These are phyloP conservation scores for Fusarium pseudocircinatum DNA, from an alignment of 2,329 filamentous ascomycete genomes.

Conservation along the genomic window DNA sequence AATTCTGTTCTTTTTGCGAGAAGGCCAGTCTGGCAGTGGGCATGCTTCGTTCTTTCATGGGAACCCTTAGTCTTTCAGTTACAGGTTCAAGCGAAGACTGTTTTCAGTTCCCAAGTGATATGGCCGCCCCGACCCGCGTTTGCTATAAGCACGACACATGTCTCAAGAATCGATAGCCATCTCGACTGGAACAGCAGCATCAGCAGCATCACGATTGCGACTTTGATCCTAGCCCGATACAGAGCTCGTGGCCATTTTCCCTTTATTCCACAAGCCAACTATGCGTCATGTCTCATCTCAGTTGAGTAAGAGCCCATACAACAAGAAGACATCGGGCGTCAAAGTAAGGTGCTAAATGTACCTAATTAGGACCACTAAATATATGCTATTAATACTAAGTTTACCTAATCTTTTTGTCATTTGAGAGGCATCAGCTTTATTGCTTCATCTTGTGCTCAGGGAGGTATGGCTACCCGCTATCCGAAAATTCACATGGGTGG, in stretches of 20 bases:
- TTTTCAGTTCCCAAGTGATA: not conserved
- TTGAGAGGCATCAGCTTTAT: not conserved
- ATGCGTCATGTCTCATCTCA: not conserved
- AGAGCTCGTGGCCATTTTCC: not conserved
- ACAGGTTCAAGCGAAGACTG: not conserved
- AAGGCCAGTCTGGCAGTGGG: not conserved
- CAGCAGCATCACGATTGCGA: not conserved
- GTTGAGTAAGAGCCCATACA: not conserved
- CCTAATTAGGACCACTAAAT: not conserved
- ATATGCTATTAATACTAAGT: not conserved
- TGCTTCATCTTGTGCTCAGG: not conserved
- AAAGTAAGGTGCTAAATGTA: not conserved
- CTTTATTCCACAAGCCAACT: not conserved
- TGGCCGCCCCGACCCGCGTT: too few relatives aligned
- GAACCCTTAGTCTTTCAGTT: not conserved
- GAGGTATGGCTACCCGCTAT: not conserved
- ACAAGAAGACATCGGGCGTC: not conserved
- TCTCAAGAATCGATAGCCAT: not conserved
- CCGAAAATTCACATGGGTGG: conserved; percentile 6
- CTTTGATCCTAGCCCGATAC: not conserved
- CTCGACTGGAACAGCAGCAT: not conserved
- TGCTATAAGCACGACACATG: not conserved
- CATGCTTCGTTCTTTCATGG: not conserved
- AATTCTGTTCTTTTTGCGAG: not conserved
- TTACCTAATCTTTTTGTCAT: not conserved